phyloP scores from a whole-genome alignment of 2,329 filamentous ascomycete species.

The Aspergillus sp. region DNA sequence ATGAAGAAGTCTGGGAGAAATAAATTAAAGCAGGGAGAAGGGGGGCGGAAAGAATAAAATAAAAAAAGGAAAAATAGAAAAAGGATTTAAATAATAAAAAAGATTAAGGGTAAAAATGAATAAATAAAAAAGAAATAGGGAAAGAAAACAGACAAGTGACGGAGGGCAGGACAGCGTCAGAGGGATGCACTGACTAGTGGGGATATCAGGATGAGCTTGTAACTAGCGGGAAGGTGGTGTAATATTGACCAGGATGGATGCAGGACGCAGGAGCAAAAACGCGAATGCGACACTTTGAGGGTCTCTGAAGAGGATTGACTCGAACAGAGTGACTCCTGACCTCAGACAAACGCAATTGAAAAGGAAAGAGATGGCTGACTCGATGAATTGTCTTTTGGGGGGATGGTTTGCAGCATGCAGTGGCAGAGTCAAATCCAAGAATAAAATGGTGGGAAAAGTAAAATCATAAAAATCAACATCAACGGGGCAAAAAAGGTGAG shows the following conservation, averaged over 20 bases:
- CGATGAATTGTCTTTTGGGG: slow-evolving; percentile 7
- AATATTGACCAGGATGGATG: slow-evolving; percentile 42
- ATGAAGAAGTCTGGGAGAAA: slow-evolving; percentile 6
- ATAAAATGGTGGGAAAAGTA: not conserved
- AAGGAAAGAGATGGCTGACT: slow-evolving; percentile 4
- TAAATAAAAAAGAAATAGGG: slow-evolving; percentile 17
- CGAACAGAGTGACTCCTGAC: slow-evolving; percentile 16
- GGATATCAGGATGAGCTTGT: slow-evolving; percentile 38
- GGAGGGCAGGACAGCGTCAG: slow-evolving; percentile 20
- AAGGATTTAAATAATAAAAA: slow-evolving; percentile 15
- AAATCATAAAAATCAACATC: not conserved
- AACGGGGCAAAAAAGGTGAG: not conserved
- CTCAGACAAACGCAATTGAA: slow-evolving; percentile 3
- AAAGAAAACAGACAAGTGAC: slow-evolving; percentile 17
- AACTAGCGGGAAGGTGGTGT: slow-evolving; percentile 42
- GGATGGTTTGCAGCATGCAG: slow-evolving; percentile 28
- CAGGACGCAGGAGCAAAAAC: slow-evolving; percentile 35
- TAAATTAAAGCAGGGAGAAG: slow-evolving; percentile 12
- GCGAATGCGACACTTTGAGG: slow-evolving; percentile 26
- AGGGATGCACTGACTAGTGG: slow-evolving; percentile 25
- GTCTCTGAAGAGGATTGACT: slow-evolving; percentile 20
- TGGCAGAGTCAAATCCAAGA: not conserved
- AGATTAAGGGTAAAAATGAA: slow-evolving; percentile 17
- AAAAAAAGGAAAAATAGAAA: slow-evolving; percentile 18
- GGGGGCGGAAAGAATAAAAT: slow-evolving; percentile 16